phyloP scores from a whole-genome alignment of 2,329 filamentous ascomycete genomes.

The Phoma sp. region DNA sequence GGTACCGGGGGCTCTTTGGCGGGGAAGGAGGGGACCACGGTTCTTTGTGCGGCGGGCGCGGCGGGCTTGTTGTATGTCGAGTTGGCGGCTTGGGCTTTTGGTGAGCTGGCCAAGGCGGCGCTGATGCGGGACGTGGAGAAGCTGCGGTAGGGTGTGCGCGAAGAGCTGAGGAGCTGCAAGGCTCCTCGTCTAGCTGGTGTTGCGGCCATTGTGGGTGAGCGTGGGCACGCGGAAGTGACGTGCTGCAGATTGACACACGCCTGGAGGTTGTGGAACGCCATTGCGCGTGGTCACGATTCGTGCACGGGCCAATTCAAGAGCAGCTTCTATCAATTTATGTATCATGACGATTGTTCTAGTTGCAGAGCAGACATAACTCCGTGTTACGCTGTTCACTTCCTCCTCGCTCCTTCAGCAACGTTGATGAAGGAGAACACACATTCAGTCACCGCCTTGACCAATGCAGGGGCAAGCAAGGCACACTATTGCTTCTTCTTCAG shows the following conservation, averaged over 20 bases:
- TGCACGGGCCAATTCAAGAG: conserved; percentile 3
- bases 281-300: conserved; percentile 14
- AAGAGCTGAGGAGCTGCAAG: conserved; percentile 25
- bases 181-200: conserved; percentile 27
- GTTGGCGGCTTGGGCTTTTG: conserved; percentile 24
- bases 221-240: background rate
- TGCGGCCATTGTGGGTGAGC: conserved; percentile 26
- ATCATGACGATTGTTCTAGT: no score
- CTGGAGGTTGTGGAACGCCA: conserved; percentile 4
- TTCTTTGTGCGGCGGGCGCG: conserved; percentile 29
- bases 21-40: conserved; percentile 33
- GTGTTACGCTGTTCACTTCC: no score
- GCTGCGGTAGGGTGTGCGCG: conserved; percentile 24
- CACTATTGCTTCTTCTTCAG: conserved; percentile 11
- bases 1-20: conserved; percentile 44
- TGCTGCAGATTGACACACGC: background rate
- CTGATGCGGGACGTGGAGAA: conserved; percentile 30
- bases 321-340: no score
- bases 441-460: no score
- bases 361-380: no score
- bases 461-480: no score
- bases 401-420: no score
- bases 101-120: conserved; percentile 34
- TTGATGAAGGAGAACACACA: no score
- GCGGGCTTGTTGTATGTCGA: conserved; percentile 15